Evolutionary conservation across 2,329 filamentous ascomycete species (phyloP), one percentile per base, ranked within the genome.

Genomic region (Anthostomella pinea): DNA sequence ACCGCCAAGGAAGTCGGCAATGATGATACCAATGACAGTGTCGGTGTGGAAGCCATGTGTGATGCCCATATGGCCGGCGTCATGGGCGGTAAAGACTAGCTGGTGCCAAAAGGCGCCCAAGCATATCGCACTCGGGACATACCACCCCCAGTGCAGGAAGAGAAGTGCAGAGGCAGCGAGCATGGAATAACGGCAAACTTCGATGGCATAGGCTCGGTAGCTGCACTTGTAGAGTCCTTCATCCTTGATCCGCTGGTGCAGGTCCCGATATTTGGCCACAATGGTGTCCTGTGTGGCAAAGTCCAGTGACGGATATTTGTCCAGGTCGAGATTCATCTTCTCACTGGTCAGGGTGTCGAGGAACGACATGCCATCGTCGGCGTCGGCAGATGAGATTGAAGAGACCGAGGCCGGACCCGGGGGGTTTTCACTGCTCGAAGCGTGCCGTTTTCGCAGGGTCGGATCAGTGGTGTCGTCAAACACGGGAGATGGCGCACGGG

Each of bases 21-120:
- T 85, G 47, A 95, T 67, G 56, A 97, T 95, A 31, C 88, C 91
- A 45, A 98, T 87, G 31, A 85, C 72, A 2, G 84, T 85, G 62
- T 98, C 93, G 23, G 80, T 65, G 32, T 85, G 81, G 60, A 91
- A 97, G 58, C 83, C 74, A 64, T 97, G 91, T 2, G 93, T 98
- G 53, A 98, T 95, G 49, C 87, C 93, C 85, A 96, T 95, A 63
- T 98, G 93, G 6, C 88, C 90, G 33, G 91, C 87, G 69, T 98
- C 93, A 63, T 98, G 93, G 43, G 87, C 93, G 1, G 84, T 83
- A 58, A 98, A 98, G 33, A 91, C 85, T 18, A 97, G 75, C 60
- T 97, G 93, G 58, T 97, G 93, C 91, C 93, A 97, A 56, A 95
- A 76, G 45, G 78, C 72, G 14, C 91, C 93, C 3, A 97, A 71